Base-by-base conservation (phyloP, 345 rosid genomes). In the Microcos paniculata region DNA sequence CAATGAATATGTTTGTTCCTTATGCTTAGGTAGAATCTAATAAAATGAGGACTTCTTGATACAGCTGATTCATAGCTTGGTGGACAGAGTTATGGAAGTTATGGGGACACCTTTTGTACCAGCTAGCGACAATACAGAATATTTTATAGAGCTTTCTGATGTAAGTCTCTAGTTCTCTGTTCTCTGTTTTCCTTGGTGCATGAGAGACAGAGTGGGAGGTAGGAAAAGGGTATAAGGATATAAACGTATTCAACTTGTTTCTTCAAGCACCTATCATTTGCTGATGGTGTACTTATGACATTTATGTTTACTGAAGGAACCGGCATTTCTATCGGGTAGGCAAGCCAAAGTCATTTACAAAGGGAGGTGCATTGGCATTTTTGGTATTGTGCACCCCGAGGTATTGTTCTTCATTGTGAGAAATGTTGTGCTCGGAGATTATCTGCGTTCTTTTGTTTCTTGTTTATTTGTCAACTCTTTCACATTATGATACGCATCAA, bases 11-110 rank as follows among this genome's bases (percentile, higher is more conserved):
- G 3, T 42, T 31, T 40, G 9, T 18, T 26, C 40, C 55, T 51
- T 18, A 2, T 19, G 16, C 28, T 51, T 30, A 26, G 64, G 52
- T 57, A 61, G 48, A 62, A 48, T 24, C 56, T 62, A 49, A 73
- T 48, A 31, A 48, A 7, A 45, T 45, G 53, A 40, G 66, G 38
- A 43, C 30, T 12, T 71, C 24, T 69, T 75, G 43, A n/a, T 83
- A 84, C 90, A 96, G 99, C 78, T 88, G 77, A 90, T 96, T 72
- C 99, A 96, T 82, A 85, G 97, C 75, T 87, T 96, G 49, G 90
- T 92, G 15, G 98, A 93, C 82, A 88, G 97, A 83, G 78, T 96
- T 38, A 92, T 96, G 97, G 97, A 96, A 88, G 97, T 89, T 53
- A 80, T 90, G 85, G 96, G 85, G 24, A 77, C 86, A 62, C 87